Conservation (phyloP, 495 filamentous ascomycete genomes). For the Penicillium subrubescens region DNA sequence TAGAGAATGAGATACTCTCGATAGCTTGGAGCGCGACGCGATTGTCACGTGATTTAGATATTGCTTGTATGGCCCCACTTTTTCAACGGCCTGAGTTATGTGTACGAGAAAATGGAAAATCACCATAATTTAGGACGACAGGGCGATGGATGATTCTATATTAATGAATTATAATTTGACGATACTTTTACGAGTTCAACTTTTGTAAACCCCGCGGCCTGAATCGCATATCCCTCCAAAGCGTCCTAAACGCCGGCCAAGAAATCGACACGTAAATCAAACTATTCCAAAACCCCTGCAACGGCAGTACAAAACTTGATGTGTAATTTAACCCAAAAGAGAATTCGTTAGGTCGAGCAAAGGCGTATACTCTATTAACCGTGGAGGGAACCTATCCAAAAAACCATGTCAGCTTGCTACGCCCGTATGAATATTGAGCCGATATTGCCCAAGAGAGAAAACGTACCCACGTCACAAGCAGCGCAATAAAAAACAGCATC, state of each 20-base stretch:
- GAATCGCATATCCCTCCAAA: constrained; percentile 13
- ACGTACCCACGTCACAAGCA: constrained; percentile 76
- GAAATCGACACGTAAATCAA: constrained; percentile 75
- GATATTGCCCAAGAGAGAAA: neutral
- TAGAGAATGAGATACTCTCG: neutral
- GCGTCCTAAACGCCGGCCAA: constrained; percentile 36
- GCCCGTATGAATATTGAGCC: neutral
- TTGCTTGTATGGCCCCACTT: neutral
- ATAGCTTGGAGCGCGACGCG: constrained; percentile 20
- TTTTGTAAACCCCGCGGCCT: neutral
- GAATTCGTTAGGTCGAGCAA: constrained; percentile 56
- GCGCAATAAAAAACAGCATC: constrained; percentile 80
- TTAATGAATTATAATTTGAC: too few relatives aligned
- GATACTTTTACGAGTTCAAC: neutral
- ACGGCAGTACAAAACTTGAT: constrained; percentile 73
- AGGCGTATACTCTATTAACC: constrained; percentile 72
- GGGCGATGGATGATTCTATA: too few relatives aligned
- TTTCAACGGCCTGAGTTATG: neutral
- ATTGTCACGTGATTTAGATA: constrained; percentile 19
- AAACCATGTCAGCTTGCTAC: neutral
- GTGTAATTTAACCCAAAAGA: constrained; percentile 66
- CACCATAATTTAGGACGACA: too few relatives aligned
- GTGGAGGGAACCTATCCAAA: constrained; percentile 66
- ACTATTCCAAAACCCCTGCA: constrained; percentile 88
- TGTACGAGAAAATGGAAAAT: neutral